phyloP scores from a whole-genome alignment of 1,284 basidiomycete species.

The Ustilago trichophora region DNA sequence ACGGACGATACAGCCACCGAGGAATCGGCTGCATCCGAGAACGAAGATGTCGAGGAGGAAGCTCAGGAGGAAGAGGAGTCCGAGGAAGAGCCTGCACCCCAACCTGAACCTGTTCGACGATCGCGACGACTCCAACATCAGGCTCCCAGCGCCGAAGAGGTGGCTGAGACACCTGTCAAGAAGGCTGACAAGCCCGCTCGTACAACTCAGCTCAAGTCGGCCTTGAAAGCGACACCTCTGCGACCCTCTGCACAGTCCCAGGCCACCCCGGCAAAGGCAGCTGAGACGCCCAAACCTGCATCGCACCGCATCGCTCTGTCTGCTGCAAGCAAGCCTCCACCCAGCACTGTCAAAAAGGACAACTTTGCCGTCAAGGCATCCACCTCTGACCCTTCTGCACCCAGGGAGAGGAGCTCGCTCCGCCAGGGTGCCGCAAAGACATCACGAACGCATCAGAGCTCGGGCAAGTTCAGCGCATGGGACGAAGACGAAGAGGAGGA shows the following conservation, averaged over 20 bases:
- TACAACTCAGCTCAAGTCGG: slow-evolving; percentile 35
- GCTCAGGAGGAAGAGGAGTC: slow-evolving; percentile 21
- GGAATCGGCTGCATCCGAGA: slow-evolving; percentile 16
- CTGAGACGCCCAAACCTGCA: slow-evolving; percentile 35
- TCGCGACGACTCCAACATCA: slow-evolving; percentile 35
- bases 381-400: slow-evolving; percentile 32
- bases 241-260: slow-evolving; percentile 12
- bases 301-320: slow-evolving; percentile 38
- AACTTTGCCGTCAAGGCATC: slow-evolving; percentile 52
- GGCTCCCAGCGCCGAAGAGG: slow-evolving; percentile 11
- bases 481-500: slow-evolving; percentile 64
- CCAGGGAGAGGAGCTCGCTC: slow-evolving; percentile 53
- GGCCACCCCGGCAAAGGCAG: slow-evolving; percentile 5
- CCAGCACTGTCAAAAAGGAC: slow-evolving; percentile 39
- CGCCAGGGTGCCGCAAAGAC: slow-evolving; percentile 60
- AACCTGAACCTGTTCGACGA: slow-evolving; percentile 31
- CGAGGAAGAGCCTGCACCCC: slow-evolving; percentile 15
- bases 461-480: slow-evolving; percentile 59
- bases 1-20: slow-evolving; percentile 22
- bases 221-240: slow-evolving; percentile 42
- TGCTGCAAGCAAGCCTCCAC: slow-evolving; percentile 27
- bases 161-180: slow-evolving; percentile 25
- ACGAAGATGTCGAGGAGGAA: slow-evolving; percentile 14
- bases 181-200: slow-evolving; percentile 15
- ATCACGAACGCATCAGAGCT: slow-evolving; percentile 54